These are phyloP conservation scores for Syzygium malaccense DNA, from an alignment of 441 rosid species.

Conservation along the genomic window DNA sequence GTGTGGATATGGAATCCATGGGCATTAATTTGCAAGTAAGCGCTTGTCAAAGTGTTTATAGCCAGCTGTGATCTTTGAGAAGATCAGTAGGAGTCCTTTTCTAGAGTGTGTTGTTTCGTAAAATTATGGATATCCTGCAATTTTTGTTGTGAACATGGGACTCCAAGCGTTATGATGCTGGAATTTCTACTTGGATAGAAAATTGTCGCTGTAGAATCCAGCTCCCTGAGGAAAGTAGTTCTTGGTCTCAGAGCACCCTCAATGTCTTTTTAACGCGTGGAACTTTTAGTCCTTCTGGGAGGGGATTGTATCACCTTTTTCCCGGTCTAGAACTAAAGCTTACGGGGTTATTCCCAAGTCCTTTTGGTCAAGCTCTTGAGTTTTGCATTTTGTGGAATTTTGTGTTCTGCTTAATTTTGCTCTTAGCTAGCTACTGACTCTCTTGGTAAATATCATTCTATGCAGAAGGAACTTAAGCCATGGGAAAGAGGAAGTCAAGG, in stretches of 20 bases:
- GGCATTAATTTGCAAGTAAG: neutral
- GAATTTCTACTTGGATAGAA: neutral
- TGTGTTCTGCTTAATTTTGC: neutral
- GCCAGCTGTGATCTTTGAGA: neutral
- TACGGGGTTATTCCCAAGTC: neutral
- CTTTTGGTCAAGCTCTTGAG: neutral
- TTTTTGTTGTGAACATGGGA: neutral
- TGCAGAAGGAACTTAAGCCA: constrained; percentile 16
- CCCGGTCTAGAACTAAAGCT: neutral
- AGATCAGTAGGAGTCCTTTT: neutral
- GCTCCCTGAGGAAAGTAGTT: neutral
- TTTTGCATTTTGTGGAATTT: neutral
- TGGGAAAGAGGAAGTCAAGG: constrained; percentile 93
- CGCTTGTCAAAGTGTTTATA: neutral
- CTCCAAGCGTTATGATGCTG: neutral
- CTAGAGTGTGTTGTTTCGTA: neutral
- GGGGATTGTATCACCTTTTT: neutral
- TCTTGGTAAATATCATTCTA: neutral
- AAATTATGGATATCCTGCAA: neutral
- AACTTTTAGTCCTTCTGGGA: neutral
- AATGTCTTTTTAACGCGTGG: neutral
- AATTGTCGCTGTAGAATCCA: neutral
- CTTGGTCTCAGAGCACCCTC: neutral
- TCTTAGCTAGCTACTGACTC: neutral
- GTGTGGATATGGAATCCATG: neutral